Evolutionary conservation across 2,329 filamentous ascomycete species (phyloP), one percentile per base, ranked within the genome.

Genomic region (Trichoderma hamatum): DNA sequence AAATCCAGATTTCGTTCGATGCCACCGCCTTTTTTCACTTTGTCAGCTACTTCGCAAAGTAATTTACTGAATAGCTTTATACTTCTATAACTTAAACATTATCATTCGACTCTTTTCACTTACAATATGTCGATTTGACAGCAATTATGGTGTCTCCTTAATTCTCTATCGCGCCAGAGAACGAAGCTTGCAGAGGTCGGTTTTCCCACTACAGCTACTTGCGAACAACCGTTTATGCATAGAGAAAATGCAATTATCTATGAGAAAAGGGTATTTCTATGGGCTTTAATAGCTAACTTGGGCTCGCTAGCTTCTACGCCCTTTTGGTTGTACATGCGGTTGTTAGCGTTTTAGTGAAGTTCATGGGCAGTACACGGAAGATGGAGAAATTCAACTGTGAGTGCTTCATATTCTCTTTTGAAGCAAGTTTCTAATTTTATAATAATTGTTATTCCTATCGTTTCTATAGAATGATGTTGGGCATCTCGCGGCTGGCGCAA

Each of bases 321-420:
- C 61, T 64, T 32, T 64, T 32, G 1, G 30, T 66, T 11, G 28
- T 49, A 7, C 28, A 58, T 26, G 63, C 36, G 32, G 63, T 36
- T 1, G 52, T 26, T 13, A 58, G 62, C 19, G 5, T 9, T 66
- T 55, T 19, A 36, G 52, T 24, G 28, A 66, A 46, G 36, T 26
- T 10, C 52, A 58, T 10, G 63, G 63, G 11, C 62, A 65, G 14
- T 34, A 46, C 1, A n/a, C 28, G 10, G 62, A 56, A 11, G 62
- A 65, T 5, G 62, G 34, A 46, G 51, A 56, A 21, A 65, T 65
- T 39, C 51, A 51, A 46, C 52, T 52, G 62, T 65, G n/a, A 65
- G 62, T 19, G 10, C n/a, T 4, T 21, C 28, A 9, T 14, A 14
- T 52, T 36, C 11, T 5, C 7, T 14, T 19, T 1, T 1, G 3